phyloP scores from a whole-genome alignment of 176 grass and related monocot species.

The Zoysia pacifica region DNA sequence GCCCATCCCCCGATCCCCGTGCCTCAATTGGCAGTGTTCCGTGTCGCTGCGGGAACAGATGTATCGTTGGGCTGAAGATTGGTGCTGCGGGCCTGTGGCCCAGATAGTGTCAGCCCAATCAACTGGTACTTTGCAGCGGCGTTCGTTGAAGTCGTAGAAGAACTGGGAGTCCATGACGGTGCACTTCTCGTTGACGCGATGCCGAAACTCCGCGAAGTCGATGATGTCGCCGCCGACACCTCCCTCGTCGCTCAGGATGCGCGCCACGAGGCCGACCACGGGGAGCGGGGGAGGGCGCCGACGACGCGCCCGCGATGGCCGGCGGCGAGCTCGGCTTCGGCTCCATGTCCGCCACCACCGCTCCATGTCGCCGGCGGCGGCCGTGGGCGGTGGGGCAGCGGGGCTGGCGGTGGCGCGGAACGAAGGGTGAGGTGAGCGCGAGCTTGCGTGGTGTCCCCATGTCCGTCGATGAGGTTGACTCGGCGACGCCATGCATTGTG shows the following conservation, averaged over 20 bases:
- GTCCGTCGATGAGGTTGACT: slow-evolving; percentile 19
- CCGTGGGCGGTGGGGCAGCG: neutral
- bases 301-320: slow-evolving; percentile 61
- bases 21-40: too few species aligned
- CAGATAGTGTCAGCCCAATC: too few species aligned
- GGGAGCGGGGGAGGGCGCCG: slow-evolving; percentile 59
- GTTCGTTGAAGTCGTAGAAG: slow-evolving; percentile 86
- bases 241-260: slow-evolving; percentile 88
- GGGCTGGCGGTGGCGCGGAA: slow-evolving; percentile 33
- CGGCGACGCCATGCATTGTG: neutral
- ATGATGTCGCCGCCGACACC: slow-evolving; percentile 80
- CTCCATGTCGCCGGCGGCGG: neutral
- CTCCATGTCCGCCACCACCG: slow-evolving; percentile 81
- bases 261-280: slow-evolving; percentile 72
- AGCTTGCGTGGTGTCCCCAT: slow-evolving; percentile 57
- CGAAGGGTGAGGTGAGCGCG: slow-evolving; percentile 32
- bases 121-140: slow-evolving; percentile 62
- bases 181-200: slow-evolving; percentile 84
- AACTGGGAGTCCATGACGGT: slow-evolving; percentile 74
- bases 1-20: too few species aligned
- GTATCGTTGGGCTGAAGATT: too few species aligned
- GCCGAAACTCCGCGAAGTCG: slow-evolving; percentile 95
- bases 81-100: too few species aligned
- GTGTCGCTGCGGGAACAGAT: too few species aligned
- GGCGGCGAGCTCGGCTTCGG: slow-evolving; percentile 70